Base-by-base conservation (phyloP, 2,329 filamentous ascomycete species). In the Onygena corvina region DNA sequence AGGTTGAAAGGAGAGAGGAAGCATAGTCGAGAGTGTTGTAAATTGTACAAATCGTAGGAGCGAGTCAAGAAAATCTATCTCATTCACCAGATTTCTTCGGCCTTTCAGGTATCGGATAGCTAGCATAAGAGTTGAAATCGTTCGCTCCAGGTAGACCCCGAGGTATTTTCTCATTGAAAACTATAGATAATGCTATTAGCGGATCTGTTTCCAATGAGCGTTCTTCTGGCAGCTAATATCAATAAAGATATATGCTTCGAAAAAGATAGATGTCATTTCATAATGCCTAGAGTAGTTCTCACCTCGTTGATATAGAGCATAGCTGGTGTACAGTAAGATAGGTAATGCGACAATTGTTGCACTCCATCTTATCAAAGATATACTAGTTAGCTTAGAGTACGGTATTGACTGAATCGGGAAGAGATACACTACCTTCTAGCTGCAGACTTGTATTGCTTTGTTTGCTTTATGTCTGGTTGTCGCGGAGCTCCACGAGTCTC, bases 381-480 rank as follows among this genome's bases (percentile, higher is more conserved):
- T 7, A 3, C 12, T 5, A 20, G 16, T 29, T 36, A 45, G 23
- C 16, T 11, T n/a, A 27, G 8, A 20, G 27, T 31, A 21, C 34
- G 4, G 47, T 7, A 11, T 4, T 12, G 18, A 18, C 16, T n/a
- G 11, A 47, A 12, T 5, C 11, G 14, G n/a, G 21, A 47, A 20
- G 18, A 6, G n/a, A 9, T n/a, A 42, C 56, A 59, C 21, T 56
- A 69, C 67, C 59, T 59, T 46, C 67, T 59, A 21, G 65, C 63
- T 52, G 63, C 62, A 51, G 53, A 50, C 51, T 67, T 68, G 54
- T 69, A 69, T 54, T 65, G 61, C 49, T 62, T 65, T n/a, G 67
- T 69, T 51, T 67, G 54, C 38, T 64, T 63, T 34, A 69, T 64
- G 57, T 69, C 65, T 18, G 49, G 40, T 23, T 42, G 44, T 4